Conservation (phyloP, 1,284 basidiomycete species). For the Meira nashicola region DNA sequence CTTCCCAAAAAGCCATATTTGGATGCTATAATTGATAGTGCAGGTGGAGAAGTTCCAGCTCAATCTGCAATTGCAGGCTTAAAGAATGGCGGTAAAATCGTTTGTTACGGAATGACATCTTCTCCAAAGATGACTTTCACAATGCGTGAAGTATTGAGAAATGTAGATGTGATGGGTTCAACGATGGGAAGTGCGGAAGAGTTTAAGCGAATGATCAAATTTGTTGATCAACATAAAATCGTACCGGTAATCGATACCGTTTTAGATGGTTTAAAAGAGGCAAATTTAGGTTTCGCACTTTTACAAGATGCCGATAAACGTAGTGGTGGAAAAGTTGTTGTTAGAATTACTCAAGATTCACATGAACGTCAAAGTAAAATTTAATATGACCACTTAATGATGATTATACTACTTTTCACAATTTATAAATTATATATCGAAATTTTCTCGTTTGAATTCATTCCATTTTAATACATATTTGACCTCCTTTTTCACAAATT, state of each 20-base stretch:
- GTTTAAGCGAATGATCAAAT: constrained; percentile 66
- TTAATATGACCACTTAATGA: too few species aligned
- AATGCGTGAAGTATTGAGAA: constrained; percentile 74
- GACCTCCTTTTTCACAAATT: too few species aligned
- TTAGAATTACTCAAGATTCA: constrained; percentile 9
- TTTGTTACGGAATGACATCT: constrained; percentile 65
- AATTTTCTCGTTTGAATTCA: too few species aligned
- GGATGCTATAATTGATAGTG: constrained; percentile 74
- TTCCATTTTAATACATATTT: too few species aligned
- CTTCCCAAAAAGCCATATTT: constrained; percentile 57
- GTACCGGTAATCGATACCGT: constrained; percentile 71
- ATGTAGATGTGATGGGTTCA: constrained; percentile 70
- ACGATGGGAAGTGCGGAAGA: constrained; percentile 81
- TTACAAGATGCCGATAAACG: constrained; percentile 42
- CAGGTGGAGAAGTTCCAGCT: constrained; percentile 70
- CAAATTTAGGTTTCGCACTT: constrained; percentile 65
- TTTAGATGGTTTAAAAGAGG: constrained; percentile 65
- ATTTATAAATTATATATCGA: too few species aligned
- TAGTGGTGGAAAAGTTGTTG: constrained; percentile 44
- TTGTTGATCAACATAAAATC: constrained; percentile 66
- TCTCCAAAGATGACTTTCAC: constrained; percentile 62
- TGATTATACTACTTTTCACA: too few species aligned
- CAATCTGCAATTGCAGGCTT: constrained; percentile 61
- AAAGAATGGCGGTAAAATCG: constrained; percentile 68
- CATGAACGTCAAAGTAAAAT: background rate